These are phyloP conservation scores for Boletus tylopilopsis DNA, from an alignment of 768 basidiomycete species.

Conservation along the genomic window DNA sequence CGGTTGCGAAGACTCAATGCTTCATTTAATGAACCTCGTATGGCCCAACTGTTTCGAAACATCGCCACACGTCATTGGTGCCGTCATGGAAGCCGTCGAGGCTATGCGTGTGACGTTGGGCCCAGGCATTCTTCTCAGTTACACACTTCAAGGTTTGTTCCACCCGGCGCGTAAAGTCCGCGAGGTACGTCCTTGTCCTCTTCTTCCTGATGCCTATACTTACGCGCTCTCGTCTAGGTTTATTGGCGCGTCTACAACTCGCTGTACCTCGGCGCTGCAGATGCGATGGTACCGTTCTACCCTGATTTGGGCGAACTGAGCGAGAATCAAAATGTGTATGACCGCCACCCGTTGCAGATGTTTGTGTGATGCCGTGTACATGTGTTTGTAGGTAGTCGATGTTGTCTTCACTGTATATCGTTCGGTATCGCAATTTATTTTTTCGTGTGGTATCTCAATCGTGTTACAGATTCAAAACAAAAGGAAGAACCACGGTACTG, in stretches of 20 bases:
- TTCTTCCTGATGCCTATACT: not conserved
- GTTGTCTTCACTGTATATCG: conserved; percentile 5
- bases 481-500: no score
- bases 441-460: not conserved
- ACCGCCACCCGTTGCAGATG: conserved; percentile 78
- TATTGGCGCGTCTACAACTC: conserved; percentile 98
- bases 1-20: conserved; percentile 97
- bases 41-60: conserved; percentile 99
- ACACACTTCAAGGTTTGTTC: conserved; percentile 92
- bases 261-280: conserved; percentile 84
- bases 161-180: conserved; percentile 96
- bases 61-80: conserved; percentile 95
- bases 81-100: conserved; percentile 97
- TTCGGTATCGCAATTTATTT: not conserved
- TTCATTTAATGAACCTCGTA: conserved; percentile 95
- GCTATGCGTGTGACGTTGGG: conserved; percentile 96
- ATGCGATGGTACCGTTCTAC: conserved; percentile 94
- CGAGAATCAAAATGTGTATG: conserved; percentile 88
- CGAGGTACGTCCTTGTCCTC: conserved; percentile 56
- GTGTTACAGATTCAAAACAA: no score
- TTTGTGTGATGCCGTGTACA: conserved; percentile 57
- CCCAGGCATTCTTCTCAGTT: conserved; percentile 87
- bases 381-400: conserved; percentile 7
- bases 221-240: conserved; percentile 32
- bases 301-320: conserved; percentile 87